Base-by-base conservation (phyloP, 139 green algal genomes). In the Chlorella vulgaris region DNA sequence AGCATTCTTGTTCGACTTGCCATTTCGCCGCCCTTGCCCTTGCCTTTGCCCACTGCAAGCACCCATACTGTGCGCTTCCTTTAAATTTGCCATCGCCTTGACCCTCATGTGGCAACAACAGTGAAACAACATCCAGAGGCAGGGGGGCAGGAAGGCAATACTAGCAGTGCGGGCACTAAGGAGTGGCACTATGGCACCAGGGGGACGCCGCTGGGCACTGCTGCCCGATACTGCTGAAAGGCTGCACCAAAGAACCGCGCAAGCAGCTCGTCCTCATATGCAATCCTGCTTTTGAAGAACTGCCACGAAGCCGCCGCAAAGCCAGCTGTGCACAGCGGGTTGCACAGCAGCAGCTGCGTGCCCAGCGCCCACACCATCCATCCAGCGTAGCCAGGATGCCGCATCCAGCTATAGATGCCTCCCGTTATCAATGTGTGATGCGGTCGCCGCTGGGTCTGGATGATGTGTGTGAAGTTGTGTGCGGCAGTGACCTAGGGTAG, bases 311-410 rank as follows among this genome's bases (percentile, higher is more conserved):
- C 73, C 1, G 83, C 53, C 0, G 69, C 81, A 73, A 95, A 97
- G 0, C 22, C 74, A 22, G 89, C 2, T 5, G 60, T 55, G 80
- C 89, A 91, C 7, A 93, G 0, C 7, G 90, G 89, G 76, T 98
- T 98, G 73, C 73, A 66, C 22, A 98, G 88, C 67, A 98, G 71
- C 29, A 97, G 28, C 74, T 97, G 93, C 5, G 93, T 97, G n/a
- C 91, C 95, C 0, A 95, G 62, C 0, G 87, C 84, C 94, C 94
- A 98, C 0, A 97, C 22, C 26, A 93, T 88, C 93, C 93, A 98
- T 6, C 95, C 95, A 22, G 94, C 55, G 80, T 98, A 98, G 10
- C 93, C 95, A 2, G 95, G 95, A 82, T 98, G 95, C 2, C 95
- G 88, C 2, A 97, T 67, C 58, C 39, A 88, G 31, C 83, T 80